phyloP scores from a whole-genome alignment of 352 stramenopile species.

The Phytophthora vignae region DNA sequence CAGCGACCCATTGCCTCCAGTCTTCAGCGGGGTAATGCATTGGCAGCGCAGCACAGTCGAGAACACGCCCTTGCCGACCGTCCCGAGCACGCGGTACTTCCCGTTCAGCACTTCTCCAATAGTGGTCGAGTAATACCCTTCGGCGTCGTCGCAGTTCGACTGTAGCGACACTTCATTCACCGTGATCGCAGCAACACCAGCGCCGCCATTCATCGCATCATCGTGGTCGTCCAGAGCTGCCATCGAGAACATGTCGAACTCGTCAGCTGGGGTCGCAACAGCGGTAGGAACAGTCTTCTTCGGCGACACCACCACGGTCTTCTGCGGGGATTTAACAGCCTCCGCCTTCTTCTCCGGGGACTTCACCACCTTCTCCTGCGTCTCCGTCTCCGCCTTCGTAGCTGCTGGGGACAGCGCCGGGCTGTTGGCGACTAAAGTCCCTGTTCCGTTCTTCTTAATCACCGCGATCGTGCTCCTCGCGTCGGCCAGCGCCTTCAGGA shows the following conservation, averaged over 20 bases:
- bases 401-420: neutral
- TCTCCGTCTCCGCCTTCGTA: conserved; percentile 3
- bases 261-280: conserved; percentile 43
- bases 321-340: conserved; percentile 6
- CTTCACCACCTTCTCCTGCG: conserved; percentile 12
- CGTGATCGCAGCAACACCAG: conserved; percentile 43
- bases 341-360: conserved; percentile 8
- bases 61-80: conserved; percentile 98
- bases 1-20: conserved; percentile 7
- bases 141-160: conserved; percentile 96
- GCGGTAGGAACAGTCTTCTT: conserved; percentile 16
- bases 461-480: conserved; percentile 77
- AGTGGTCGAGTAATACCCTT: conserved; percentile 97
- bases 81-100: conserved; percentile 94
- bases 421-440: conserved; percentile 8
- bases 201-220: conserved; percentile 39
- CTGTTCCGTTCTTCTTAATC: conserved; percentile 56
- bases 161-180: conserved; percentile 58
- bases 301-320: conserved; percentile 4
- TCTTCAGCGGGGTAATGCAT: conserved; percentile 50
- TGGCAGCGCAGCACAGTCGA: conserved; percentile 97
- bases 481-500: conserved; percentile 81
- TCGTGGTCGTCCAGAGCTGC: conserved; percentile 72
- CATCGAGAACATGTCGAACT: conserved; percentile 91
- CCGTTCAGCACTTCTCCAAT: conserved; percentile 95